Percentiles rank a stretch among this genome's conserved stretches.
phyloP scores from a whole-genome alignment of 768 basidiomycete genomes.

The Trametes meyenii region DNA sequence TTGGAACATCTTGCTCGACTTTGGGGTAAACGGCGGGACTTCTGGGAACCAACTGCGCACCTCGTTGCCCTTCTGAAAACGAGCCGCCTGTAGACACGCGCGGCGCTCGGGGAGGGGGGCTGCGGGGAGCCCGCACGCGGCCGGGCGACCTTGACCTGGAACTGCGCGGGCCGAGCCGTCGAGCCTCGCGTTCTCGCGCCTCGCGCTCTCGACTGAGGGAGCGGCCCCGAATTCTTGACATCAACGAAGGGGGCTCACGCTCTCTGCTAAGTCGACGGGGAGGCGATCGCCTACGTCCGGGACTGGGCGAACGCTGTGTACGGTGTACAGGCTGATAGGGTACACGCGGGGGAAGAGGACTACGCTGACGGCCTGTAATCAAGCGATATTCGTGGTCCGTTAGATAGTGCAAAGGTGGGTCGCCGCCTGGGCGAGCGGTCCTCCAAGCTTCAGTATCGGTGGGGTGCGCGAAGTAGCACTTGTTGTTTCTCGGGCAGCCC shows the following conservation, averaged over 20 bases:
- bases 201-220: constrained; percentile 16
- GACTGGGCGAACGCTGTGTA: constrained; percentile 8
- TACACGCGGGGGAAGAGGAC: not conserved
- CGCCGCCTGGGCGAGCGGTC: constrained; percentile 14
- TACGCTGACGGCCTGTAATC: constrained; percentile 18
- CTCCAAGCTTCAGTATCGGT: constrained; percentile 16
- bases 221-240: constrained; percentile 10
- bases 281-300: constrained; percentile 4
- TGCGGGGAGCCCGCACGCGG: not conserved
- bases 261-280: constrained; percentile 9
- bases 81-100: constrained; percentile 1
- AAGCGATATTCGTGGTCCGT: constrained; percentile 20
- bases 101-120: constrained; percentile 3
- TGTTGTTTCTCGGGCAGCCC: constrained; percentile 14
- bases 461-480: constrained; percentile 22
- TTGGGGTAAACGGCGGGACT: constrained; percentile 11
- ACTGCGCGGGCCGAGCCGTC: constrained; percentile 7
- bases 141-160: constrained; percentile 18
- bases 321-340: not conserved
- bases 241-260: constrained; percentile 10
- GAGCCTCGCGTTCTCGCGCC: not conserved
- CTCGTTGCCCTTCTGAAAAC: constrained; percentile 7
- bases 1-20: constrained; percentile 7
- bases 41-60: not conserved
- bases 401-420: constrained; percentile 19